These are phyloP conservation scores for Pleurotus giganteus DNA, from an alignment of 768 basidiomycete species.

Conservation along the genomic window DNA sequence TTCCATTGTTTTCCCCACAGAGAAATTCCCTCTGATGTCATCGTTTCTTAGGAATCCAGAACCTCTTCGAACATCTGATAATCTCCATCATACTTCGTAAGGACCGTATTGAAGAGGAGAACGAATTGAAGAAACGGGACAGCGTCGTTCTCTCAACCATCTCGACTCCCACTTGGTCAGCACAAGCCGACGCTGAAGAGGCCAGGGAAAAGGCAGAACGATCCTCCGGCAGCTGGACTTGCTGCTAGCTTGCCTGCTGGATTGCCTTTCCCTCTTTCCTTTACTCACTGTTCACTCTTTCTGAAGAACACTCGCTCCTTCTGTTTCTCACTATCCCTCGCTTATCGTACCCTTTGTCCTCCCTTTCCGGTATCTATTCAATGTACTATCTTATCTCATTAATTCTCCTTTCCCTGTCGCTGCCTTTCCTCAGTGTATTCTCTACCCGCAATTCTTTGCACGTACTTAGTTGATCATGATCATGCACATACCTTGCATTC, in stretches of 20 bases:
- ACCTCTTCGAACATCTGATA: constrained; percentile 79
- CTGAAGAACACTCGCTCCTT: constrained; percentile 14
- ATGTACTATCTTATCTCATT: constrained; percentile 15
- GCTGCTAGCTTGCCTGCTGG: constrained; percentile 49
- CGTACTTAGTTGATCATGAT: background rate
- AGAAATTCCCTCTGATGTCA: constrained; percentile 3
- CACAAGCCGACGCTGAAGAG: constrained; percentile 79
- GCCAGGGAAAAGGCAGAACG: constrained; percentile 54
- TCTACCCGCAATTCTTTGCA: constrained; percentile 9
- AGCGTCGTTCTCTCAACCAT: constrained; percentile 74
- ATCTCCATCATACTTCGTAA: constrained; percentile 75
- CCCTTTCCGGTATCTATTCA: constrained; percentile 11
- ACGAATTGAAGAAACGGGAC: constrained; percentile 76
- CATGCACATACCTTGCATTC: constrained; percentile 15
- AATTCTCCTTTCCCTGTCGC: constrained; percentile 1
- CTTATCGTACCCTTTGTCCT: constrained; percentile 19
- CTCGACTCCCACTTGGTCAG: constrained; percentile 70
- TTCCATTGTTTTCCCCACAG: constrained; percentile 17
- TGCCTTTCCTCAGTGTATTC: constrained; percentile 3
- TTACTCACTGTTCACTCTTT: constrained; percentile 8
- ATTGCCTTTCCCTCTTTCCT: constrained; percentile 13
- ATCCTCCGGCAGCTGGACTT: constrained; percentile 60
- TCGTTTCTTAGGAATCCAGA: constrained; percentile 68
- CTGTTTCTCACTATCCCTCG: constrained; percentile 16
- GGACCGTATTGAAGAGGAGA: constrained; percentile 78